These are phyloP conservation scores for Nicotiana obtusifolia DNA, from an alignment of 257 asterid genomes.

Conservation along the genomic window DNA sequence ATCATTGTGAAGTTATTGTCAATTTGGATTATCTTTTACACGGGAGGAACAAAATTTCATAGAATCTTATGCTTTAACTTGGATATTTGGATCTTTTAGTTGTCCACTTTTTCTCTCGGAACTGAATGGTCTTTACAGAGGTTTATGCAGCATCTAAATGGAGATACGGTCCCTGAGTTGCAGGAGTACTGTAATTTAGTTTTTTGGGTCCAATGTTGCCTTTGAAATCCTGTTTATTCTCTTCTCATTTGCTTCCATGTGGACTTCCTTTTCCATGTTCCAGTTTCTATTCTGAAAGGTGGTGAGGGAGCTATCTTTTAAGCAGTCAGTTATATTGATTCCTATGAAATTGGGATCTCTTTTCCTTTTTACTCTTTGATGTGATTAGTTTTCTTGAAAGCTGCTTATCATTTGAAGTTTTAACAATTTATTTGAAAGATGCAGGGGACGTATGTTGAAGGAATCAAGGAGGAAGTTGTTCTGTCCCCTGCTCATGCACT, in stretches of 20 bases:
- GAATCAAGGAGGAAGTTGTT: slow-evolving; percentile 87
- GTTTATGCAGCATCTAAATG: not conserved
- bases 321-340: not conserved
- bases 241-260: not conserved
- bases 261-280: not conserved
- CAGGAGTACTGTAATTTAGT: not conserved
- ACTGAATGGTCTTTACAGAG: not conserved
- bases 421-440: slow-evolving; percentile 10
- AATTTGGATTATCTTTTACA: not conserved
- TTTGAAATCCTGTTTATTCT: not conserved
- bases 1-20: not conserved
- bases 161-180: not conserved
- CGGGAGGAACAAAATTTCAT: not conserved
- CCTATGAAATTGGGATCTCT: not conserved
- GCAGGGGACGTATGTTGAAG: slow-evolving; percentile 76
- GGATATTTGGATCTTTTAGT: not conserved
- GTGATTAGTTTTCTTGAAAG: not conserved
- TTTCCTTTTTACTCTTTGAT: not conserved
- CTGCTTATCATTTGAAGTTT: not conserved
- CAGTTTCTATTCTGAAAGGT: not conserved
- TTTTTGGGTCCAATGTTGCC: not conserved
- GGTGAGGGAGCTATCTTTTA: not conserved
- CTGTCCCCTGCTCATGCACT: slow-evolving; percentile 92
- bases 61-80: not conserved
- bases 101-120: not conserved